These are phyloP conservation scores for Hemileccinum rubropunctum DNA, from an alignment of 768 basidiomycete species.

Conservation along the genomic window DNA sequence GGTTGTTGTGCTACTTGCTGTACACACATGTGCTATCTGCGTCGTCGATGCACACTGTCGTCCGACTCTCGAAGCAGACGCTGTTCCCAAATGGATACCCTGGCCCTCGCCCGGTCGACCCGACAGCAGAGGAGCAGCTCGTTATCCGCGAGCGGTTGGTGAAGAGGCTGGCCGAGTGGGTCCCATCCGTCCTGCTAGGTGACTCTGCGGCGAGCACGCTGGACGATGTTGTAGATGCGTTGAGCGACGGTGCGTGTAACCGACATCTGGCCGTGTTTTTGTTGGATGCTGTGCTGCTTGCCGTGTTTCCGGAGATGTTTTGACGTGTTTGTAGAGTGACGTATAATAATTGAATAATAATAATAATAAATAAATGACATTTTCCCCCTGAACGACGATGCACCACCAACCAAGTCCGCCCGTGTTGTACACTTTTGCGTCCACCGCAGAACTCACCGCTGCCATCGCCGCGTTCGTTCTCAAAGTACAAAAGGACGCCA, in stretches of 20 bases:
- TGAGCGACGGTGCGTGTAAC: constrained; percentile 69
- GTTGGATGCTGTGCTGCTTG: constrained; percentile 67
- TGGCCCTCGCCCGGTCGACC: constrained; percentile 67
- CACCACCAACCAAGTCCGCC: constrained; percentile 64
- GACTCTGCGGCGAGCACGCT: constrained; percentile 48
- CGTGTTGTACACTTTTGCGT: constrained; percentile 68
- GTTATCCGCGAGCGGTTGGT: constrained; percentile 46
- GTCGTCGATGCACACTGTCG: constrained; percentile 48
- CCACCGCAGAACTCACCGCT: constrained; percentile 50
- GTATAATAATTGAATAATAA: constrained; percentile 4
- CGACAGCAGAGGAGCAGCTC: constrained; percentile 72
- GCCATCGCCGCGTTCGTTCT: constrained; percentile 80
- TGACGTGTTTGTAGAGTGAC: constrained; percentile 26
- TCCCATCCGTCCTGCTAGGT: constrained; percentile 49
- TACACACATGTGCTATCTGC: constrained; percentile 51
- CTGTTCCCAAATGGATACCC: constrained; percentile 93
- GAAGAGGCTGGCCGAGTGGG: constrained; percentile 34
- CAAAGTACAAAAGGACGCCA: constrained; percentile 84
- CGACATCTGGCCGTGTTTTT: constrained; percentile 72
- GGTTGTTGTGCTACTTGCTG: constrained; percentile 70
- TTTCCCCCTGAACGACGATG: constrained; percentile 25
- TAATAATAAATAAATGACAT: not conserved
- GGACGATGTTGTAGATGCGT: constrained; percentile 54
- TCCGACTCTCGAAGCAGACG: constrained; percentile 58
- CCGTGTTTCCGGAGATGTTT: constrained; percentile 75